A percentile compares a stretch with the other conserved stretches of the same genome.
phyloP scores from a whole-genome alignment of 2,329 filamentous ascomycete genomes.

The Ilyonectria destructans region DNA sequence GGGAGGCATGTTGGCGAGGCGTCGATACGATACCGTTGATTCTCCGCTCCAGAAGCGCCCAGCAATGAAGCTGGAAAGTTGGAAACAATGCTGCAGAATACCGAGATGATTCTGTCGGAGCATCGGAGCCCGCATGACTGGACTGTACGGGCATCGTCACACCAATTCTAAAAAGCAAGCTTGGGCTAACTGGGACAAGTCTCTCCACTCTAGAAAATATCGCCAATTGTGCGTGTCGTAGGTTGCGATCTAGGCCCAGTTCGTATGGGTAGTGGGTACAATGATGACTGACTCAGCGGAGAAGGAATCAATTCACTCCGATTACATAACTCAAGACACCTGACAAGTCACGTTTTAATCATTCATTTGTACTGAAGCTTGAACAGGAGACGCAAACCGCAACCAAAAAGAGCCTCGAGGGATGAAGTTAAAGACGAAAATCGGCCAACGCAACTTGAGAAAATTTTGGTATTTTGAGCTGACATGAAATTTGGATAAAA shows the following conservation, averaged over 20 bases:
- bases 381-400: too few species aligned
- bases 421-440: too few species aligned
- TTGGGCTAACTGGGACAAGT: background rate
- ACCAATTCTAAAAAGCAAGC: background rate
- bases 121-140: background rate
- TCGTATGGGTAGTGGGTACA: background rate
- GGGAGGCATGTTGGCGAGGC: conserved; percentile 1
- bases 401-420: too few species aligned
- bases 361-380: too few species aligned
- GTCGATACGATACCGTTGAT: background rate
- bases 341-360: too few species aligned
- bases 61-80: background rate
- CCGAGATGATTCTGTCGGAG: background rate
- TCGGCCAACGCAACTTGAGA: too few species aligned
- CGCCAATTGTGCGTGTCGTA: background rate
- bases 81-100: background rate
- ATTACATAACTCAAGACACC: background rate
- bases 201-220: background rate
- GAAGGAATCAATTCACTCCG: background rate
- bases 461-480: too few species aligned
- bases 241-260: background rate
- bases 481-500: too few species aligned
- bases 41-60: too few species aligned
- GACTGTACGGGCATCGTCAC: background rate
- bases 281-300: background rate